Evolutionary conservation across 2,329 filamentous ascomycete species (phyloP).

Genomic region (Monilinia vaccinii-corymbosi): DNA sequence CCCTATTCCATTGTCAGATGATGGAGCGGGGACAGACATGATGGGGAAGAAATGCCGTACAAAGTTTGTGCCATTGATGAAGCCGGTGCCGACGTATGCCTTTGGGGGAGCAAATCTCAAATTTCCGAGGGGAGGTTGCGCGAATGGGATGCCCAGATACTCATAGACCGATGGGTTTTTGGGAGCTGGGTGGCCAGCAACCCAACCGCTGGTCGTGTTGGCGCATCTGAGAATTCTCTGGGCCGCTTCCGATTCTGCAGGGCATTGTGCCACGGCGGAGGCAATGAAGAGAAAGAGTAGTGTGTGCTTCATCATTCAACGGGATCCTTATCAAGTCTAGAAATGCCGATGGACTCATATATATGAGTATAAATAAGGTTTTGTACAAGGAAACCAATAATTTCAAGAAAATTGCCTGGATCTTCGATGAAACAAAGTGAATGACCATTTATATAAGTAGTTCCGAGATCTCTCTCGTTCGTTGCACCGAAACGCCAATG

Average conservation of each 20-base stretch:
- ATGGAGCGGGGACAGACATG: background rate
- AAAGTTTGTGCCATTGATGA: slow-evolving; percentile 19
- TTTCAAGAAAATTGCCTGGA: too few relatives aligned
- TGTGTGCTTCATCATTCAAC: background rate
- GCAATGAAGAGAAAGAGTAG: background rate
- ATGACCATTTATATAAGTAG: too few relatives aligned
- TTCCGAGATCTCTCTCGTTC: too few relatives aligned
- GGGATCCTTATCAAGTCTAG: too few relatives aligned
- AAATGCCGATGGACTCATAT: too few relatives aligned
- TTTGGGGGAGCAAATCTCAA: slow-evolving; percentile 29
- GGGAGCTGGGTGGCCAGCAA: slow-evolving; percentile 21
- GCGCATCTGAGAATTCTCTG: background rate
- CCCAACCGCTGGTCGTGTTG: slow-evolving; percentile 21
- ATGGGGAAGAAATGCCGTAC: slow-evolving; percentile 13
- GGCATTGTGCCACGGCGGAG: background rate
- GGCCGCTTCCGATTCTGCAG: background rate
- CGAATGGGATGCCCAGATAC: slow-evolving; percentile 36
- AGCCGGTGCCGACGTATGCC: slow-evolving; percentile 10
- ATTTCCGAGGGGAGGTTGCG: slow-evolving; percentile 32
- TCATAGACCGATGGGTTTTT: slow-evolving; percentile 21
- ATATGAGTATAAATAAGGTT: too few relatives aligned
- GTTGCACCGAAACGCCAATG: too few relatives aligned
- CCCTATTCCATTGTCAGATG: background rate
- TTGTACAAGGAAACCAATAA: too few relatives aligned
- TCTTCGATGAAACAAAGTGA: too few relatives aligned